Conservation (phyloP, 2,329 filamentous ascomycete genomes). For the Calonectria hongkongensis region DNA sequence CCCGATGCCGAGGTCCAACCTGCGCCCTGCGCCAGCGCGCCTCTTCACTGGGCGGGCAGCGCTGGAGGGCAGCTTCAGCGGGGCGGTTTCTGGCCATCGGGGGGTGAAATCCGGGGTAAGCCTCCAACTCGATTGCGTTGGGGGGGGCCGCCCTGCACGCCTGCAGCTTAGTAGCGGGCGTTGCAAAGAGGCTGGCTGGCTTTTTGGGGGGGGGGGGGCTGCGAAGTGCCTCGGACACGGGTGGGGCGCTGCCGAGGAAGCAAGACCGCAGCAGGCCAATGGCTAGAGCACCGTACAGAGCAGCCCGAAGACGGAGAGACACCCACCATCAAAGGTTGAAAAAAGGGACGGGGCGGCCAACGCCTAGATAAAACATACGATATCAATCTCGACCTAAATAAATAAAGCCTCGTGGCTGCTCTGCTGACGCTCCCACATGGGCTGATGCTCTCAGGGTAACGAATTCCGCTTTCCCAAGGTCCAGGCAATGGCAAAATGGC, state of each 20-base stretch:
- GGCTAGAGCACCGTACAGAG: background rate
- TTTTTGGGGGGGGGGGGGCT: background rate
- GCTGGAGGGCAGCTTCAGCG: background rate
- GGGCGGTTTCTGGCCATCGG: constrained; percentile 8
- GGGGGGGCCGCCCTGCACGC: background rate
- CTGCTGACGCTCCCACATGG: background rate
- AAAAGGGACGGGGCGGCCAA: constrained; percentile 5
- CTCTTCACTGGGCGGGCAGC: background rate
- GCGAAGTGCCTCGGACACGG: constrained; percentile 31
- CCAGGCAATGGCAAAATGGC: background rate
- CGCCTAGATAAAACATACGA: constrained; percentile 18
- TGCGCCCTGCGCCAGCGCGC: background rate
- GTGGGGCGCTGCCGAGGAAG: constrained; percentile 41
- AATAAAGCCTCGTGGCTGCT: background rate
- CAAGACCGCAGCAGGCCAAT: background rate
- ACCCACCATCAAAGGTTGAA: background rate
- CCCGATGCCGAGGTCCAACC: constrained; percentile 51
- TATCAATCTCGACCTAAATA: background rate
- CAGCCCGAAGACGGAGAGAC: constrained; percentile 1
- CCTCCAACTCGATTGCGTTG: constrained; percentile 32
- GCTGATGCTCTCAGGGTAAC: constrained; percentile 2
- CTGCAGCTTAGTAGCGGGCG: background rate
- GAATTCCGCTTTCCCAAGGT: background rate
- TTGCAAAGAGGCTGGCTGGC: background rate
- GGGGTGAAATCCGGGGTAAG: constrained; percentile 53